Percentiles rank a stretch among this genome's conserved stretches.
Conservation (phyloP, 768 basidiomycete genomes). For the Podaxis mareebaensis region DNA sequence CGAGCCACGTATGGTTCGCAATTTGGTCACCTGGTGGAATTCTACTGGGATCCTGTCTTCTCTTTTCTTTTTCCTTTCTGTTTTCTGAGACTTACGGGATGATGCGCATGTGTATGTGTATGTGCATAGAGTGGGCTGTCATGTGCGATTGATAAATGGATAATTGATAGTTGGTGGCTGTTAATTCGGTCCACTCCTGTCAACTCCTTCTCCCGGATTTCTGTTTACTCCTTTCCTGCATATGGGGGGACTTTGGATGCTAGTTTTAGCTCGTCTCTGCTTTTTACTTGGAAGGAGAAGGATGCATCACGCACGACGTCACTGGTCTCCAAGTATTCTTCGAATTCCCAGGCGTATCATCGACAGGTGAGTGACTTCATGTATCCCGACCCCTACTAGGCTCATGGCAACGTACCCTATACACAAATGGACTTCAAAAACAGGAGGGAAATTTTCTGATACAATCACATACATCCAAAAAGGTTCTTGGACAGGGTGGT, state of each 20-base stretch:
- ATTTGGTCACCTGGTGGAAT: no score
- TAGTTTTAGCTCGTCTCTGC: background rate
- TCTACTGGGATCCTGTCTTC: background rate
- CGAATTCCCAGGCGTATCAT: background rate
- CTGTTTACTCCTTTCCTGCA: background rate
- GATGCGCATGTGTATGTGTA: background rate
- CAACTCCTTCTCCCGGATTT: background rate
- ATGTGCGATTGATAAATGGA: no score
- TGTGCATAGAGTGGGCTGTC: no score
- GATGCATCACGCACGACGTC: background rate
- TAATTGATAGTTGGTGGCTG: background rate
- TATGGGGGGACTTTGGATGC: background rate
- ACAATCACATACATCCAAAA: background rate
- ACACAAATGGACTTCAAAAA: background rate
- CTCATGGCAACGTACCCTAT: background rate
- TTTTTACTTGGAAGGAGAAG: background rate
- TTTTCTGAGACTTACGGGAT: background rate
- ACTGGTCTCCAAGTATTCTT: background rate
- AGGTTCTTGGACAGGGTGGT: background rate
- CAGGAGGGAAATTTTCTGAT: background rate
- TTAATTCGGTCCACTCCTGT: background rate
- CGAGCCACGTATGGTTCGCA: background rate
- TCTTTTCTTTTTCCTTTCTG: background rate
- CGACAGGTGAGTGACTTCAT: background rate
- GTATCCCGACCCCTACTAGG: background rate